Evolutionary conservation across 768 basidiomycete genomes (phyloP), one percentile per base, ranked within the genome.

Genomic region (Grammothele lineata): DNA sequence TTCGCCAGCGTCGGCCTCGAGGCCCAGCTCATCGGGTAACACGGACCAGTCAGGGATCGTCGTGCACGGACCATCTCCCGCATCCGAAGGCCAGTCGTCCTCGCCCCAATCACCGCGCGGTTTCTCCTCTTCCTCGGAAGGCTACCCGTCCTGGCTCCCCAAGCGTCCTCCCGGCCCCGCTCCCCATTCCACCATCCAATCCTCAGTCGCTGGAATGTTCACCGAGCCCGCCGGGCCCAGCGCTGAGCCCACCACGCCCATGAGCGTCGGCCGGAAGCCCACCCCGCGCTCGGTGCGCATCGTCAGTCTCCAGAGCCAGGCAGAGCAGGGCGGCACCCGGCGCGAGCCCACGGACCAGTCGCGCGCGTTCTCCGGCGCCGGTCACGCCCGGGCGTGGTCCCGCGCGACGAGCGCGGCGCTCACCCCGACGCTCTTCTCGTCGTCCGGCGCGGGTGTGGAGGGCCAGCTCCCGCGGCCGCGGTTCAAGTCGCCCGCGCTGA

Each of bases 61-160:
- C 32, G 44, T 48, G 43, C 50, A 51, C 43, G 50, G 45, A 49
- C 47, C 51, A 49, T 50, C 48, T 3, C 40, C 42, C 37, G 51
- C 26, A 27, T 48, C 48, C 38, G 55, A 50, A 15, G 50, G 44
- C 19, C 56, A 53, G 15, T 59, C 57, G 15, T 47, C 60, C 11
- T 47, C 56, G 3, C 59, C 57, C 21, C 59, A 57, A 23, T 59
- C 59, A 8, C 62, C 59, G 2, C 62, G 41, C 24, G 50, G 41
- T 43, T 55, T 57, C 45, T 61, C 62, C 8, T 63, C 60, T 0
- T 56, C 65, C 42, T 75, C 75, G 15, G 85, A 87, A 54, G 82
- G 82, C 12, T 92, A 92, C 61, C 89, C 89, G 3, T 83, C 85
- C 19, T 92, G 89, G 89, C 80, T 92, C 1, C 89, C 89, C 15